Conservation (phyloP, 441 rosid species). For the Omphalea diandra region DNA sequence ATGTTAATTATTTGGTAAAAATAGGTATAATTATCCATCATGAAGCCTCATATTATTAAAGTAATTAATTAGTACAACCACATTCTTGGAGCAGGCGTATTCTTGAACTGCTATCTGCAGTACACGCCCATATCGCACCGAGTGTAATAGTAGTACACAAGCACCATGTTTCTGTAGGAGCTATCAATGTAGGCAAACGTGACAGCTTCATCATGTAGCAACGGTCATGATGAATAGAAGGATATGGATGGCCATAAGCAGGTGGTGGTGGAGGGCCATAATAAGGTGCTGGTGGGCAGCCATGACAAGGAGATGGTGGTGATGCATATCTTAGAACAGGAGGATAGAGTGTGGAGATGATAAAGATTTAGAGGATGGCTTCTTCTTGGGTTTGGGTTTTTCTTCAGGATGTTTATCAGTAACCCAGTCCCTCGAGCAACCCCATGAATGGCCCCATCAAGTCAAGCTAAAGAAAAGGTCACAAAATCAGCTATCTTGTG, state of each 20-base stretch:
- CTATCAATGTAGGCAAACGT: no score
- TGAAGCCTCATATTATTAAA: no score
- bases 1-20: no score
- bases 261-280: not conserved
- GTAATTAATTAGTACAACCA: no score
- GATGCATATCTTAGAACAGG: not conserved
- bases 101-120: no score
- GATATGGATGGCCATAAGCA: not conserved
- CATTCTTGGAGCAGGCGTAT: no score
- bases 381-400: not conserved
- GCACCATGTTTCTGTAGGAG: no score
- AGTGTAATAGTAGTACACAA: no score
- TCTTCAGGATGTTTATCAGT: not conserved
- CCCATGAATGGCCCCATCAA: not conserved
- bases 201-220: no score
- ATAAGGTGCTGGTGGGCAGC: not conserved
- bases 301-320: not conserved
- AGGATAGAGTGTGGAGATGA: no score
- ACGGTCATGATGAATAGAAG: not conserved
- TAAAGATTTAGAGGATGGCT: not conserved
- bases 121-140: no score
- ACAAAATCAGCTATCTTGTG: not conserved
- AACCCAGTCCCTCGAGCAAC: constrained; percentile 5
- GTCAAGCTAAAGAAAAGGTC: not conserved
- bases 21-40: no score